Conservation (phyloP, 1,139 yeast genomes). For the Fermentozyma sake region DNA sequence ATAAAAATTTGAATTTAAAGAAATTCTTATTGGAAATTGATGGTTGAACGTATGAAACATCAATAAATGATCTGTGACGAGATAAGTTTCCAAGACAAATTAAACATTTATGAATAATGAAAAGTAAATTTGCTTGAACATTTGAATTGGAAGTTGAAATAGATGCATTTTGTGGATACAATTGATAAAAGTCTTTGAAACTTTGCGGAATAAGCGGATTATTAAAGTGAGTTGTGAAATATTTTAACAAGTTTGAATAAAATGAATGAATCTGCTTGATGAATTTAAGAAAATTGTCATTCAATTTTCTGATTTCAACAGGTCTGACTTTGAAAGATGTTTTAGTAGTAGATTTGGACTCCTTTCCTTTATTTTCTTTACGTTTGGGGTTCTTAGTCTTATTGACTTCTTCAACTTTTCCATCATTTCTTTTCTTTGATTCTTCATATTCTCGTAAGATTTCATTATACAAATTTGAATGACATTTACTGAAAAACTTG, state of each 20-base stretch:
- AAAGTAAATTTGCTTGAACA: slow-evolving; percentile 39
- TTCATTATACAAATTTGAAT: slow-evolving; percentile 24
- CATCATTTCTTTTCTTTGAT: slow-evolving; percentile 1
- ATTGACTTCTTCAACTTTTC: slow-evolving; percentile 3
- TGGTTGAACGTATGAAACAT: slow-evolving; percentile 36
- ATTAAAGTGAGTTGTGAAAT: slow-evolving; percentile 32
- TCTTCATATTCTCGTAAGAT: slow-evolving; percentile 3
- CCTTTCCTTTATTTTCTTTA: slow-evolving; percentile 15
- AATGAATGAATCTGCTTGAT: slow-evolving; percentile 43
- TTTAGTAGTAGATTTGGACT: slow-evolving; percentile 9
- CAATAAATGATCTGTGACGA: slow-evolving; percentile 50
- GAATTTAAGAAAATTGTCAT: slow-evolving; percentile 47
- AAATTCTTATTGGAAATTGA: slow-evolving; percentile 28
- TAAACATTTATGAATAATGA: slow-evolving; percentile 50
- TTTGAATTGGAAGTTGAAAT: slow-evolving; percentile 15
- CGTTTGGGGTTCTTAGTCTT: too few species aligned
- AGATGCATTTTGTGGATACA: slow-evolving; percentile 13
- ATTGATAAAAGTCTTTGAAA: slow-evolving; percentile 21
- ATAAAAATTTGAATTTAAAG: slow-evolving; percentile 32
- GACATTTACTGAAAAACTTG: slow-evolving; percentile 47
- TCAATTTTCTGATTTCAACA: slow-evolving; percentile 56
- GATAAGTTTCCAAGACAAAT: slow-evolving; percentile 57
- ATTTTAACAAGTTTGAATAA: slow-evolving; percentile 36
- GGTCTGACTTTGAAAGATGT: slow-evolving; percentile 23
- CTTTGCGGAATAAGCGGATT: slow-evolving; percentile 30